Conservation (phyloP, 2,329 filamentous ascomycete species). For the Xylariaceae sp. region DNA sequence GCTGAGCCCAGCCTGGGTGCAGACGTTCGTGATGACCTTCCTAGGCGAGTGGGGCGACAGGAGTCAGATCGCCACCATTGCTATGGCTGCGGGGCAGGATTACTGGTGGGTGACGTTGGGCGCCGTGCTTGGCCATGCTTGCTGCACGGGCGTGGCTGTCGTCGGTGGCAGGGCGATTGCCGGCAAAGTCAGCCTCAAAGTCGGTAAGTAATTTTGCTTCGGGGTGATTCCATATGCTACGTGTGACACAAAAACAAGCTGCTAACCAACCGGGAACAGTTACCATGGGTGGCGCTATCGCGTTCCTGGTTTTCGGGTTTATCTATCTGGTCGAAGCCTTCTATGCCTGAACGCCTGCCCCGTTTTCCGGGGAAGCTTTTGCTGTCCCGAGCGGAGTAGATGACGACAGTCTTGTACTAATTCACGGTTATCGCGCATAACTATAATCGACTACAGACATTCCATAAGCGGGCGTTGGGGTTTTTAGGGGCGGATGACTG, state of each 20-base stretch:
- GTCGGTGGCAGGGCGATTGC: conserved; percentile 89
- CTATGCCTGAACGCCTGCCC: conserved; percentile 45
- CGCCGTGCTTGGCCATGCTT: conserved; percentile 76
- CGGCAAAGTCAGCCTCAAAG: conserved; percentile 87
- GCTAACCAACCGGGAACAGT: conserved; percentile 52
- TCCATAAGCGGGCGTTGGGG: conserved; percentile 12
- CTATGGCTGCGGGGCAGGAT: conserved; percentile 96
- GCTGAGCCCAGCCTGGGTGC: conserved; percentile 93
- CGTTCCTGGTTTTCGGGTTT: conserved; percentile 85
- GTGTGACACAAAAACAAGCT: not conserved
- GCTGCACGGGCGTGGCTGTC: conserved; percentile 88
- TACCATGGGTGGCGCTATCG: conserved; percentile 82
- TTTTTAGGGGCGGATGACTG: not conserved
- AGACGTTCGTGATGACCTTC: conserved; percentile 99
- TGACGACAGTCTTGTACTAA: conserved; percentile 11
- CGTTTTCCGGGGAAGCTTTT: not conserved
- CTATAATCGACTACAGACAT: conserved; percentile 1
- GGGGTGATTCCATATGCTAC: not conserved
- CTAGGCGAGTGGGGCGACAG: conserved; percentile 96
- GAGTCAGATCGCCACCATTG: conserved; percentile 96
- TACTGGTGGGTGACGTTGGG: conserved; percentile 98
- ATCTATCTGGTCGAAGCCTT: conserved; percentile 85
- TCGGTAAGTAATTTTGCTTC: conserved; percentile 61
- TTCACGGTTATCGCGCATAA: conserved; percentile 6
- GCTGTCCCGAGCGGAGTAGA: not conserved